Evolutionary conservation across 192 early-diverging fungal species (phyloP), one percentile per base, ranked within the genome.

Genomic region (Spizellomyces punctatus): DNA sequence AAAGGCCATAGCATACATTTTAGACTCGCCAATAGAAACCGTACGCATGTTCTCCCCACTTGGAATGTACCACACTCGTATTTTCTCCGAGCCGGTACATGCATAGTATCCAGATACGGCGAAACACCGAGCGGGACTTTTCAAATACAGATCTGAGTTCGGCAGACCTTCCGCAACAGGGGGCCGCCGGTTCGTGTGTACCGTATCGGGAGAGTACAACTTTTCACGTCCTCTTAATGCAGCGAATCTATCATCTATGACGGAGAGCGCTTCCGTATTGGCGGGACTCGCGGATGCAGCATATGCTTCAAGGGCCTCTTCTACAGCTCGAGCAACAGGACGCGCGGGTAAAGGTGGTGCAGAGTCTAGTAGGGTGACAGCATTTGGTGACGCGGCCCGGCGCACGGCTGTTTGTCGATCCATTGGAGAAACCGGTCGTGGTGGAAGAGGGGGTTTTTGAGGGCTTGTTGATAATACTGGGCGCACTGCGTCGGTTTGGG

Each of bases 111-210:
- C 88, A 2, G 83, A 86, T 6, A 86, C 75, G 12, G 83, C 86
- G 47, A 88, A 81, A 43, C 76, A 71, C 57, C 79, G 59, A 64
- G 79, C 45, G 59, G 77, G 17, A 61, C 86, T 66, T 77, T 83
- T 79, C 68, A 85, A 80, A 50, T 76, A 65, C 54, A 87, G 58
- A 63, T 83, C 80, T 52, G 77, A 74, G 61, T 73, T 79, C 8
- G 72, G 71, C 41, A 82, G 72, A 17, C 64, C 42, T 47, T 86
- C 75, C 47, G 86, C 77, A 10, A 76, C 56, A 1, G 91, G 89
- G 0, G 85, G 79, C 4, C 85, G 78, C 55, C 89, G 82, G 67
- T 88, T 89, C 9, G 84, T 82, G 22, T 78, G 63, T 22, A 81
- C 73, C 46, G 81, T 57, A 60, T 67, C 66, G 14, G 73, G 73